Conservation (phyloP, 2,329 filamentous ascomycete genomes). For the Fusarium napiforme region DNA sequence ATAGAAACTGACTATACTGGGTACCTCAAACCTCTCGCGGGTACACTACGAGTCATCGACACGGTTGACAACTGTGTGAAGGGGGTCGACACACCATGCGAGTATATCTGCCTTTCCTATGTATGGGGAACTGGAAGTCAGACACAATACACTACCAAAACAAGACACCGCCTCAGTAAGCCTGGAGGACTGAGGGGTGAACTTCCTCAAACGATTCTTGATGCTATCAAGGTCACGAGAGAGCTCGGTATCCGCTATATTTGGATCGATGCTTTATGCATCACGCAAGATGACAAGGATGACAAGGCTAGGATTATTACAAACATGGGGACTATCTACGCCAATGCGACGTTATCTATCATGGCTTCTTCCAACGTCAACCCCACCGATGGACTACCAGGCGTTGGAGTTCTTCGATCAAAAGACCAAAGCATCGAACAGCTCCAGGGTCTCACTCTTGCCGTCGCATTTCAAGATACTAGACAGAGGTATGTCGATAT, state of each 20-base stretch:
- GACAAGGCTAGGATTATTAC: slow-evolving; percentile 19
- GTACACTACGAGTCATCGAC: slow-evolving; percentile 5
- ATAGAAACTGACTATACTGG: not conserved
- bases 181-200: not conserved
- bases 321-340: slow-evolving; percentile 20
- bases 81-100: not conserved
- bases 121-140: slow-evolving; percentile 27
- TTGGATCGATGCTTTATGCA: slow-evolving; percentile 26
- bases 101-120: slow-evolving; percentile 19
- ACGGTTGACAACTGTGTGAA: not conserved
- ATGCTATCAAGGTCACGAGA: slow-evolving; percentile 8
- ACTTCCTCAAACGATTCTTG: slow-evolving; percentile 19
- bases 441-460: slow-evolving; percentile 3
- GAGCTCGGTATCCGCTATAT: slow-evolving; percentile 14
- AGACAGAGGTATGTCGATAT: not conserved
- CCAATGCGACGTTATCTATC: slow-evolving; percentile 11
- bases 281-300: slow-evolving; percentile 12
- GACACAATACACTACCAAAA: slow-evolving; percentile 18
- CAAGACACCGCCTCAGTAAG: not conserved
- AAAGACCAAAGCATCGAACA: not conserved
- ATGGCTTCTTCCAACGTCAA: slow-evolving; percentile 22
- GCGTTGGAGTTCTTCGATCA: not conserved
- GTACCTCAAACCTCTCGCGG: not conserved
- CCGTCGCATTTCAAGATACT: slow-evolving; percentile 5
- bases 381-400: slow-evolving; percentile 11